These are phyloP conservation scores for Penstemon eatonii DNA, from an alignment of 257 asterid genomes.

Conservation along the genomic window DNA sequence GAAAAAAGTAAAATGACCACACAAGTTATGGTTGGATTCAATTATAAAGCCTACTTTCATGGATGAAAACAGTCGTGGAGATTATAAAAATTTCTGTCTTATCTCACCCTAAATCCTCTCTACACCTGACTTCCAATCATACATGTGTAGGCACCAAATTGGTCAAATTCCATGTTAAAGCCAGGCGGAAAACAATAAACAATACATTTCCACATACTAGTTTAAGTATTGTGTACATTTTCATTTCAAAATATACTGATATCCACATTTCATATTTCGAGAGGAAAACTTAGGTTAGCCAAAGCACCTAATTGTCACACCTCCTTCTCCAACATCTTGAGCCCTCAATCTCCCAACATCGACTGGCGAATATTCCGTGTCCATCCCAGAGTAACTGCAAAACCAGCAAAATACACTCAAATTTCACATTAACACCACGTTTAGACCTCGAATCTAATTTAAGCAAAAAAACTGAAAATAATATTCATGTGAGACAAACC, in stretches of 20 bases:
- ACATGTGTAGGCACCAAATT: too few species aligned
- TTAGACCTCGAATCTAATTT: background rate
- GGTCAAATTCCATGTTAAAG: too few species aligned
- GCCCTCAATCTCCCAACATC: slow-evolving; percentile 59
- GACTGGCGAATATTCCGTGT: slow-evolving; percentile 39
- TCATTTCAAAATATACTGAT: too few species aligned
- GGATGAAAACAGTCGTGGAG: too few species aligned
- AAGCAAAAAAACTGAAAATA: background rate
- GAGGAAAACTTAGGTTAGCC: background rate
- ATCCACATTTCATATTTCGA: background rate
- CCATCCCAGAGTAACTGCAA: slow-evolving; percentile 68
- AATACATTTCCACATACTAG: background rate
- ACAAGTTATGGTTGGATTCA: too few species aligned
- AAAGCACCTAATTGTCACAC: slow-evolving; percentile 71
- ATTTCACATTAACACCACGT: background rate
- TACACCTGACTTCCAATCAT: too few species aligned
- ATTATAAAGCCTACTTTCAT: too few species aligned
- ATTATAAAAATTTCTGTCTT: too few species aligned
- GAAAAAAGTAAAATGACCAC: background rate
- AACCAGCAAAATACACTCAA: slow-evolving; percentile 18
- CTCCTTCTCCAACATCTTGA: slow-evolving; percentile 92
- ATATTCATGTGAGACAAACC: slow-evolving; percentile 34
- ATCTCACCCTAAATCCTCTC: too few species aligned
- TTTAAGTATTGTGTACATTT: too few species aligned
- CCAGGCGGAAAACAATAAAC: background rate